Evolutionary conservation across 495 filamentous ascomycete species (phyloP), one percentile per base, ranked within the genome.

Genomic region (Tetracladium setigerum): DNA sequence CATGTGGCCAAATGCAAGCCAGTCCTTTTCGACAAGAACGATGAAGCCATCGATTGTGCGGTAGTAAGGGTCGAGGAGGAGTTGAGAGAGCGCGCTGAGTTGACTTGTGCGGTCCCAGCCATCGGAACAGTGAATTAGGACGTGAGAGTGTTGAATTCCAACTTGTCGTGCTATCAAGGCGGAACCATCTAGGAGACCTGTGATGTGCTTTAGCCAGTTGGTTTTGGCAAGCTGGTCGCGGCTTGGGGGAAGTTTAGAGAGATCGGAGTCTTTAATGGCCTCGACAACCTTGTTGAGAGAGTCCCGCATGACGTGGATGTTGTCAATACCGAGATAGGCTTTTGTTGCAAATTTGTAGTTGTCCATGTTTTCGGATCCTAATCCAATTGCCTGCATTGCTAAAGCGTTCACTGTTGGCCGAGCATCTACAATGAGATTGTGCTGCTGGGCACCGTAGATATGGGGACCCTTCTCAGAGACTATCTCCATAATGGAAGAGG

Each of bases 91-190:
- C n/a, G 90, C 88, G 61, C 91, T 91, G 19, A 99, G 75, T 66
- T 99, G 92, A 58, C 88, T 88, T 10, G 92, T 99, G 24, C 92
- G 83, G 62, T 99, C 92, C 92, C 92, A 99, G 15, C 92, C 92
- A 65, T 99, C 92, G 2, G 92, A 97, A 60, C 92, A 98, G 62
- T 98, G 92, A 31, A 98, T 95, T 36, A 98, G 71, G 9, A 94
- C 92, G 64, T 98, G 89, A 10, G 88, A 92, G 57, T 95, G 91
- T 44, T 86, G 83, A 24, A 97, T 79, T 19, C 87, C 92, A 41
- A 98, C 83, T 57, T 95, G 87, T 31, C 87, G 77, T 17, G 91
- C 83, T 49, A 98, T 95, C 44, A 94, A 67, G 31, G 78, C 75
- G 13, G 88, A 79, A 11, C 92, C 92, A 33, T 95, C 88, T 9